Evolutionary conservation across 345 rosid species (phyloP), one percentile per base, ranked within the genome.

Genomic region (Lepidium aucheri): DNA sequence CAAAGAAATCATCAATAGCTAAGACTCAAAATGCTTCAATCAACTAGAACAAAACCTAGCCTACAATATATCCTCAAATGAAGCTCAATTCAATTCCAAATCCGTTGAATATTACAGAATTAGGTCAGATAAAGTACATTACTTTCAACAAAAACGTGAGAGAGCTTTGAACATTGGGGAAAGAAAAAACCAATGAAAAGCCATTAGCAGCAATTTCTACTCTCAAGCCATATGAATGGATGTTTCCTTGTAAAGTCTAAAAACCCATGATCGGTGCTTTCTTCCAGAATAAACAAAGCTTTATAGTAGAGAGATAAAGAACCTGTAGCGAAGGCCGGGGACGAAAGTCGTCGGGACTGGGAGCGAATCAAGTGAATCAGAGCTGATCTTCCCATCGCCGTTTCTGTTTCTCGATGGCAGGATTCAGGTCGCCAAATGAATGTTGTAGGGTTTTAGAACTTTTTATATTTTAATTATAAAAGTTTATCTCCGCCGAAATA

Each of bases 371-470:
- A 62, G 56, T 77, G 84, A 67, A 84, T 64, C 47, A 88, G 56
- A 68, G 85, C 88, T 9, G 80, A 76, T 76, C 86, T 82, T 67
- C 84, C 84, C 97, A 91, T 91, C 60, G 61, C 74, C 62, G 75
- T 57, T 56, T 56, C 36, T 49, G 40, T 52, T 63, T 17, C 62
- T 41, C 30, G 60, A 47, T 47, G 39, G 30, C 51, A 32, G 7
- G 33, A 55, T 3, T 46, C 32, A 22, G 20, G 32, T 53, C 42
- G 51, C 63, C 17, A 56, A 24, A 40, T 53, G 47, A 44, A 44
- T 15, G 9, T 62, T 33, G 44, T 72, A 72, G 70, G 76, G 70
- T 72, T 72, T 72, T 64, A 70, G 56, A 12, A 0, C n/a, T 50
- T 13, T 0, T 7, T 36, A 15, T 24, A 1, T 0, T 1, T 4